A percentile compares a stretch with the other conserved stretches of the same genome.
These are phyloP conservation scores for Solanum chacoense DNA, from an alignment of 305 asterid genomes.

Conservation along the genomic window DNA sequence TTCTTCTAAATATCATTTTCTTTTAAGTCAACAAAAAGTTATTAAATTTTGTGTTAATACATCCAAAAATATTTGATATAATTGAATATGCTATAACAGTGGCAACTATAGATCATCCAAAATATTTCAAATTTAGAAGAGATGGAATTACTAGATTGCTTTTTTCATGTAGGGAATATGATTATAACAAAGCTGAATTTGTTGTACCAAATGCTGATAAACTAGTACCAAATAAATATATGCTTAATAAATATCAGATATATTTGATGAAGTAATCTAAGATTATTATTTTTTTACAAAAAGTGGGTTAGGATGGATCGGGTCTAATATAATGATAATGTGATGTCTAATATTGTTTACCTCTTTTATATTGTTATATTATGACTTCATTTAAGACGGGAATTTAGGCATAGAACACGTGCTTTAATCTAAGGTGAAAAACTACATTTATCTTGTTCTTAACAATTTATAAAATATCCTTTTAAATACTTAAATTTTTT, in stretches of 20 bases:
- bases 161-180: not conserved
- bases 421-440: not conserved
- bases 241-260: no score
- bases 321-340: no score
- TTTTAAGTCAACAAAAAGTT: not conserved
- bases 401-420: not conserved
- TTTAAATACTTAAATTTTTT: not conserved
- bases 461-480: not conserved
- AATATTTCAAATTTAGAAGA: not conserved
- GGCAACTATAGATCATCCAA: not conserved
- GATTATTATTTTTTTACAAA: no score
- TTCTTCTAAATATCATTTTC: not conserved
- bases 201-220: no score
- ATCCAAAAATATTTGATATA: not conserved
- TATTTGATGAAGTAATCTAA: no score
- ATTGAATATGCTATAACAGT: not conserved
- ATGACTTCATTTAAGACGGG: not conserved
- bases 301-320: no score
- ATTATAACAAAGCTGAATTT: no score
- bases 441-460: not conserved
- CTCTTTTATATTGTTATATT: not conserved
- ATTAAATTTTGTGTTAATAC: not conserved
- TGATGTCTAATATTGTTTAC: no score
- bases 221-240: no score
- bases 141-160: not conserved